These are phyloP conservation scores for Aspergillus persii DNA, from an alignment of 2,329 filamentous ascomycete genomes.

Conservation along the genomic window DNA sequence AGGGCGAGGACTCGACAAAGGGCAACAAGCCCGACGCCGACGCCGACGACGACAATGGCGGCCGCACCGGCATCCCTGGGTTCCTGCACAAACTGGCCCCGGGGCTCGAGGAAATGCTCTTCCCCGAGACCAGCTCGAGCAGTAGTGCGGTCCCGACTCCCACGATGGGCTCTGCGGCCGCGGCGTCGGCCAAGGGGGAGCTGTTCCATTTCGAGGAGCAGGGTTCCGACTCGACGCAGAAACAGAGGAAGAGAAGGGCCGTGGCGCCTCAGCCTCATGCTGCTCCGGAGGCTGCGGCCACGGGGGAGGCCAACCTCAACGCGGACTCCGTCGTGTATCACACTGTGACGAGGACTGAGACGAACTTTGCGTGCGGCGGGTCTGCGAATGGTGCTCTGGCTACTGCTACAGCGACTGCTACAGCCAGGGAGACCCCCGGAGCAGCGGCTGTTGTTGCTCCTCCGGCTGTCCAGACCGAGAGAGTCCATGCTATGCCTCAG, in stretches of 20 bases:
- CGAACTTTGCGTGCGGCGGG: not conserved
- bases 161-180: not conserved
- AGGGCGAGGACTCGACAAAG: too few species aligned
- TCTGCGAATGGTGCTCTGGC: not conserved
- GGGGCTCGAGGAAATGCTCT: not conserved
- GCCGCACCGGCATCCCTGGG: not conserved
- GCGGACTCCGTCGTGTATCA: not conserved
- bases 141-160: not conserved
- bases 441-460: not conserved
- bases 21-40: not conserved
- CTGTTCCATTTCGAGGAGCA: not conserved
- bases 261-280: not conserved
- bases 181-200: not conserved
- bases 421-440: not conserved
- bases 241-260: not conserved
- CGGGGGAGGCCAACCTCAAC: not conserved
- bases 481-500: not conserved
- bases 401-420: too few species aligned
- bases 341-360: not conserved
- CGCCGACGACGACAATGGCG: not conserved
- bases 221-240: not conserved
- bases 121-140: not conserved
- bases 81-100: not conserved
- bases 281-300: not conserved
- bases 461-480: not conserved